Conservation (phyloP, 148 eudicot species). For the Fagopyrum homotropicum region DNA sequence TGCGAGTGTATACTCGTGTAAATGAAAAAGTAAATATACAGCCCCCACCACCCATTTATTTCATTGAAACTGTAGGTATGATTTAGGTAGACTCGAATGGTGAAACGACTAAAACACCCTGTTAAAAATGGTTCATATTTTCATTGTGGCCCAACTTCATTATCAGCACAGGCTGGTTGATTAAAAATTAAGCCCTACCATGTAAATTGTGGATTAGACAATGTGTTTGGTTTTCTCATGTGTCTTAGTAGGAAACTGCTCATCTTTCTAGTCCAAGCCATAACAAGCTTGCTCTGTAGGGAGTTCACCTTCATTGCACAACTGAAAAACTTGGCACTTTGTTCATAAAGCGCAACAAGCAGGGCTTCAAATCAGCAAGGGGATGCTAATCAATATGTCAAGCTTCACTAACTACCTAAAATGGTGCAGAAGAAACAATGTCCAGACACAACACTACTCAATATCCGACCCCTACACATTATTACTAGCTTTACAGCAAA, state of each 20-base stretch:
- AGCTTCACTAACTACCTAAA: neutral
- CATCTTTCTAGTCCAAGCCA: neutral
- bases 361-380: constrained; percentile 2
- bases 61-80: no score
- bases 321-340: neutral
- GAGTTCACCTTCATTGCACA: neutral
- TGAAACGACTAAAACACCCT: no score
- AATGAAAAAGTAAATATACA: no score
- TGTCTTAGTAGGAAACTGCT: neutral
- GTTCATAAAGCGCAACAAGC: neutral
- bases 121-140: no score
- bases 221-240: neutral
- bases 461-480: constrained; percentile 10
- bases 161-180: no score
- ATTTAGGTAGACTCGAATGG: no score
- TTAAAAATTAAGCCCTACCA: no score
- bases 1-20: no score
- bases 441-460: neutral
- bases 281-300: neutral
- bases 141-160: no score
- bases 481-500: constrained; percentile 25
- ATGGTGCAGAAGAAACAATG: neutral
- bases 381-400: neutral
- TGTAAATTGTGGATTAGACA: no score
- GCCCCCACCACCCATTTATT: no score